phyloP scores from a whole-genome alignment of 192 early-diverging fungal genomes.

The Polychytrium aggregatum region DNA sequence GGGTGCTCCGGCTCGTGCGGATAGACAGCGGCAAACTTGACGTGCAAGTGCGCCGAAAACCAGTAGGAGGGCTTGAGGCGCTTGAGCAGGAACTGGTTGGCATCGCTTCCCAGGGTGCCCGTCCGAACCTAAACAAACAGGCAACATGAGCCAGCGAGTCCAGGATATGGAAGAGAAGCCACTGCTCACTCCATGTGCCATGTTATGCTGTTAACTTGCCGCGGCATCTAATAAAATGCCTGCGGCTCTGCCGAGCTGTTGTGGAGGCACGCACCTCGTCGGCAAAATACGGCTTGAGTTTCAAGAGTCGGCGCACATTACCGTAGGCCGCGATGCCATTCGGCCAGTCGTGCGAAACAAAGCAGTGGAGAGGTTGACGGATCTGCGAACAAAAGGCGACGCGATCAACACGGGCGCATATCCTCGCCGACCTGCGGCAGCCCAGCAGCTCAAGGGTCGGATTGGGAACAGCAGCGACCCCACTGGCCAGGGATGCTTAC shows the following conservation, averaged over 20 bases:
- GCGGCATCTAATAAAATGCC: too few species aligned
- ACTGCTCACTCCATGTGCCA: too few species aligned
- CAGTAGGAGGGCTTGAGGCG: constrained; percentile 74
- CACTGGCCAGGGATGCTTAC: constrained; percentile 22
- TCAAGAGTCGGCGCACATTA: constrained; percentile 45
- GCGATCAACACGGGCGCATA: too few species aligned
- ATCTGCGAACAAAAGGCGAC: constrained; percentile 39
- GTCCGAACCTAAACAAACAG: too few species aligned
- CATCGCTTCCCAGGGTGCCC: constrained; percentile 65
- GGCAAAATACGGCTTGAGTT: constrained; percentile 60
- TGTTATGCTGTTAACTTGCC: too few species aligned
- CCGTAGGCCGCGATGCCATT: constrained; percentile 72
- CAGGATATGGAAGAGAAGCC: too few species aligned
- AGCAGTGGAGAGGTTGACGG: constrained; percentile 66
- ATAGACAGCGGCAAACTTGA: constrained; percentile 70
- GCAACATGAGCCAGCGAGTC: too few species aligned
- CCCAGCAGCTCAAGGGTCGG: too few species aligned
- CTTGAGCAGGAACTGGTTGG: constrained; percentile 60
- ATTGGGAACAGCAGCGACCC: too few species aligned
- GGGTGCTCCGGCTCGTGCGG: too few species aligned
- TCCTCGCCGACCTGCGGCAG: too few species aligned
- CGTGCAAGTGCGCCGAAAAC: constrained; percentile 95
- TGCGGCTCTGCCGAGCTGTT: too few species aligned
- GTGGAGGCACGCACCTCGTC: constrained; percentile 44
- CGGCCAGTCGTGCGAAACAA: constrained; percentile 97